These are phyloP conservation scores for Cryptococcus deneoformans DNA, from an alignment of 1,284 basidiomycete species.

Conservation along the genomic window DNA sequence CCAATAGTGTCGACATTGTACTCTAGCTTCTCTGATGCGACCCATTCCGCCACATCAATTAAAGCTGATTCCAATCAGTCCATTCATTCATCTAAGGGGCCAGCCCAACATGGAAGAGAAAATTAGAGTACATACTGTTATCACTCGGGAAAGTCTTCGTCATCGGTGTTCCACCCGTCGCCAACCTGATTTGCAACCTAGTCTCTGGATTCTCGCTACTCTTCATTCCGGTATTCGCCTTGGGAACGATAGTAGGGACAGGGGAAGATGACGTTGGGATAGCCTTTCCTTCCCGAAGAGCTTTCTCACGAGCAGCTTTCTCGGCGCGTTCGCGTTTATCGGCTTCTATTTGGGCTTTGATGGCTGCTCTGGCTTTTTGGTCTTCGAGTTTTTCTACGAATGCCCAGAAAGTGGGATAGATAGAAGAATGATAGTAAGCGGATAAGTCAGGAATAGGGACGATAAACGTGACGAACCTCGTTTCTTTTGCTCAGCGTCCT, in stretches of 20 bases:
- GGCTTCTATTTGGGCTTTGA: constrained; percentile 89
- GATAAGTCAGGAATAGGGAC: constrained; percentile 35
- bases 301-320: constrained; percentile 82
- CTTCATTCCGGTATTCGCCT: constrained; percentile 52
- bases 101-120: background rate
- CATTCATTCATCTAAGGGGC: background rate
- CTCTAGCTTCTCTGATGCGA: constrained; percentile 67
- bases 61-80: constrained; percentile 56
- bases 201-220: constrained; percentile 78
- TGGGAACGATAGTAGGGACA: constrained; percentile 47
- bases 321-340: constrained; percentile 87
- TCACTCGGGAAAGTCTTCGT: constrained; percentile 77
- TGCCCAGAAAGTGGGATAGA: background rate
- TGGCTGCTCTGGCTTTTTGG: constrained; percentile 71
- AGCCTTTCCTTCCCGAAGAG: constrained; percentile 65
- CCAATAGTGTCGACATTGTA: constrained; percentile 72
- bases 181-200: constrained; percentile 62
- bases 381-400: constrained; percentile 77
- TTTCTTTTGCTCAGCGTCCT: constrained; percentile 74
- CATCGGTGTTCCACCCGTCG: constrained; percentile 72
- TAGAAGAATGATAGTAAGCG: background rate
- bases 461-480: constrained; percentile 52
- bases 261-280: constrained; percentile 27
- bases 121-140: constrained; percentile 58
- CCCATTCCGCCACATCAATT: constrained; percentile 77